Base-by-base conservation (phyloP, 192 early-diverging fungal genomes). In the Umbelopsis ramanniana region DNA sequence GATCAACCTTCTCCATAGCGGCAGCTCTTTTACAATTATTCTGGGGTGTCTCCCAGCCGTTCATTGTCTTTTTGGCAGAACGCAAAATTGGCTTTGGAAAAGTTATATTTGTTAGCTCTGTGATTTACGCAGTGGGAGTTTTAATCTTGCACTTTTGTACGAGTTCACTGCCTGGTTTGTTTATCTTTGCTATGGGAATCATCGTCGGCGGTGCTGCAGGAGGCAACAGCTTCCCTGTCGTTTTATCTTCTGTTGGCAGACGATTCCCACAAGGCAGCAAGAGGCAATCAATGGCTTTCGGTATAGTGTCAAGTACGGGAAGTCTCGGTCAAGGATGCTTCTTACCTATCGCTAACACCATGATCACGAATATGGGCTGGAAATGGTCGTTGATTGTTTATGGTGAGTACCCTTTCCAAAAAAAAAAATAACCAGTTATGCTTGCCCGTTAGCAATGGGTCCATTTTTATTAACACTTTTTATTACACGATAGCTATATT, bases 251-350 rank as follows among this genome's bases (percentile, higher is more conserved):
- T 2, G 26, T 80, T 22, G 79, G 79, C 0, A 69, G 79, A 52
- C 74, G 69, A 5, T 72, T 68, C 22, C 71, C 72, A 24, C 74
- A 57, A 48, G 40, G 60, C 2, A 73, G 71, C 35, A 66, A 70
- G 23, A 24, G 60, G 26, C 79, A 76, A 50, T 57, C 38, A 3
- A 21, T 76, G 21, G 74, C 74, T 0, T 80, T 80, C 43, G 79
- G 79, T 8, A 52, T 80, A 26, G 79, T 80, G 2, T 76, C 74
- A 7, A 57, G 71, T 26, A 73, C 76, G n/a, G 79, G 79, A 23
- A 80, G 79, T 48, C 70, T 80, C 21, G 79, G 79, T n/a, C 79
- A 80, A 68, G 72, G 71, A 26, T 66, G 53, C 19, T 80, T 76
- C 29, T 68, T 80, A n/a, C 79, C 79, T 5, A 72, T 80, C 21